Evolutionary conservation across 2,329 filamentous ascomycete species (phyloP).

Genomic region (Mariannaea elegans): DNA sequence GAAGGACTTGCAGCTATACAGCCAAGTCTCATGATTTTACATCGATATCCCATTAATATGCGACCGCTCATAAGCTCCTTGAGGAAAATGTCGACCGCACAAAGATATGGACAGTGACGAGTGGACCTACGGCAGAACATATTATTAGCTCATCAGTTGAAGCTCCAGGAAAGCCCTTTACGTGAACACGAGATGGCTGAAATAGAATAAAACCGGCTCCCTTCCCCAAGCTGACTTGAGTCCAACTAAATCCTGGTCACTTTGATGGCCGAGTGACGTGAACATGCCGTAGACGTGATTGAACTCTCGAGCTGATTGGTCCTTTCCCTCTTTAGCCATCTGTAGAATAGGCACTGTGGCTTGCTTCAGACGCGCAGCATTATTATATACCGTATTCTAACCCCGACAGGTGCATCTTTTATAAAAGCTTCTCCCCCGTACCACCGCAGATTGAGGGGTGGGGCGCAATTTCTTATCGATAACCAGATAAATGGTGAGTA

Average conservation of each 20-base stretch:
- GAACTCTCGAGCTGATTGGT: background rate
- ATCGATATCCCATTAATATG: background rate
- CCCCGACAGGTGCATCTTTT: background rate
- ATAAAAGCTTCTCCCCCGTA: background rate
- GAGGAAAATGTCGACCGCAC: no score
- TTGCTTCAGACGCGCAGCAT: background rate
- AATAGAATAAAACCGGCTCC: background rate
- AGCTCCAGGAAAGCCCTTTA: background rate
- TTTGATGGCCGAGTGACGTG: background rate
- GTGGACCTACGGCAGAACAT: background rate
- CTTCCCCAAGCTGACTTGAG: background rate
- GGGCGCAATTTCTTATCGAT: slow-evolving; percentile 19
- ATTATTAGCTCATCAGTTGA: background rate
- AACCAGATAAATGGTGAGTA: slow-evolving; percentile 29
- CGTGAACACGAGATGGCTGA: background rate
- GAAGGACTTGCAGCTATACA: background rate
- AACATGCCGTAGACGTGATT: background rate
- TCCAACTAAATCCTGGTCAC: background rate
- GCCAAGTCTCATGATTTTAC: background rate
- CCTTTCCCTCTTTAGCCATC: background rate
- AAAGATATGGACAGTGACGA: background rate
- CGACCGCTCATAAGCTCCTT: no score
- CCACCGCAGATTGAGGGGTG: background rate
- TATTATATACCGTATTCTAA: slow-evolving; percentile 3
- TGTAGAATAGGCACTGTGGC: slow-evolving; percentile 1